Evolutionary conservation across 345 rosid genomes (phyloP).

Genomic region (Murraya paniculata): DNA sequence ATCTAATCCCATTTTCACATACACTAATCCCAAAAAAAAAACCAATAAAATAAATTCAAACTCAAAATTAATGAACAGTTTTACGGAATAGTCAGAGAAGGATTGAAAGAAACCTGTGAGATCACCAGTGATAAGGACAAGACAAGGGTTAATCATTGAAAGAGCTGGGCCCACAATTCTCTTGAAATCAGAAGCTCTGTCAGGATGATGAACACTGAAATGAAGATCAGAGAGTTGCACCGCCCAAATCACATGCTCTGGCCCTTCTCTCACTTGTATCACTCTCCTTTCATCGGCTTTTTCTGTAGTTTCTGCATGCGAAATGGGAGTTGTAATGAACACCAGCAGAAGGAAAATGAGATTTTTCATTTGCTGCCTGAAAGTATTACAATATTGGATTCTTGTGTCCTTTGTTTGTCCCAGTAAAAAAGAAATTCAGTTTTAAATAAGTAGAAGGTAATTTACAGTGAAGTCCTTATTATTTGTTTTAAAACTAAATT

Average conservation of each 20-base stretch:
- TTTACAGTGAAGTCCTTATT: too few species aligned
- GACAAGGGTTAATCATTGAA: slow-evolving; percentile 74
- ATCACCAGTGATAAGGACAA: slow-evolving; percentile 89
- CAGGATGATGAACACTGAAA: slow-evolving; percentile 90
- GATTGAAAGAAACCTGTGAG: slow-evolving; percentile 61
- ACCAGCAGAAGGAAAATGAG: not conserved
- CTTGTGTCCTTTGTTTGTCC: not conserved
- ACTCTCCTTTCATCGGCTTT: slow-evolving; percentile 23
- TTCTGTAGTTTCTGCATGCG: not conserved
- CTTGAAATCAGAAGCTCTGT: slow-evolving; percentile 72
- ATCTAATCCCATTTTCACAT: not conserved
- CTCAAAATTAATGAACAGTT: not conserved
- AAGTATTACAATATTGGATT: not conserved
- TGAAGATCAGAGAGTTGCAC: slow-evolving; percentile 99
- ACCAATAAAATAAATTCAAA: not conserved
- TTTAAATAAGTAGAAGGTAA: too few species aligned
- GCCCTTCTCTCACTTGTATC: slow-evolving; percentile 52
- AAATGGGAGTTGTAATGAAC: not conserved
- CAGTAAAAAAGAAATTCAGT: not conserved
- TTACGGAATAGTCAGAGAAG: not conserved
- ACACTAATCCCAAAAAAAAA: not conserved
- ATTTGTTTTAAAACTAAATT: too few species aligned
- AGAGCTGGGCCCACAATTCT: slow-evolving; percentile 60
- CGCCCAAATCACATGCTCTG: slow-evolving; percentile 75
- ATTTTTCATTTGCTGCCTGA: not conserved